Percentiles rank a stretch among this genome's conserved stretches.
These are phyloP conservation scores for Rubroshorea leprosula DNA, from an alignment of 345 rosid species.

Conservation along the genomic window DNA sequence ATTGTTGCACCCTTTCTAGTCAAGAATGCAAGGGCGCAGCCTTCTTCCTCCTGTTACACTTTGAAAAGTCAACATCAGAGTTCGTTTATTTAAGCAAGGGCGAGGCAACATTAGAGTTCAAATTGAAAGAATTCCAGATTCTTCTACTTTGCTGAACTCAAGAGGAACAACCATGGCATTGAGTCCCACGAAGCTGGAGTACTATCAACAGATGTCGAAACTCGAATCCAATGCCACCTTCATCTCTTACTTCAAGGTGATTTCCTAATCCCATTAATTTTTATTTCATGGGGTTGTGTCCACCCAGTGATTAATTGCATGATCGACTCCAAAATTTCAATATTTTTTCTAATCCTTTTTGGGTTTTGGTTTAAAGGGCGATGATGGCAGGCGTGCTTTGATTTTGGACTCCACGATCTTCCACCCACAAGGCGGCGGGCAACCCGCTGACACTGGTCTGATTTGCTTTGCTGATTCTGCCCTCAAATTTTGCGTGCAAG, in stretches of 20 bases:
- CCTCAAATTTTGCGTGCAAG: conserved; percentile 51
- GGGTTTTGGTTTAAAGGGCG: conserved; percentile 31
- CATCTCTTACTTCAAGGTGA: conserved; percentile 42
- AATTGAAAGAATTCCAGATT: neutral
- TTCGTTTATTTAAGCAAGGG: no score
- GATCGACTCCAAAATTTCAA: no score
- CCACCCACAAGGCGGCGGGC: conserved; percentile 97
- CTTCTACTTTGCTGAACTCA: neutral
- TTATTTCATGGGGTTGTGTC: neutral
- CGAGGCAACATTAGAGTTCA: no score
- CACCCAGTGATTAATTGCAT: neutral
- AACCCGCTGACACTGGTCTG: conserved; percentile 73
- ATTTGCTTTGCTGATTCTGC: conserved; percentile 28
- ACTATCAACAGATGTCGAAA: conserved; percentile 36
- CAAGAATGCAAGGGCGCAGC: no score
- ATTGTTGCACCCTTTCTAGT: no score
- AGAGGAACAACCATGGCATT: conserved; percentile 27
- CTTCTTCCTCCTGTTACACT: no score
- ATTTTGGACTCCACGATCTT: conserved; percentile 74
- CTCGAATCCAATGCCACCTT: conserved; percentile 38
- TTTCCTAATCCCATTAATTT: conserved; percentile 1
- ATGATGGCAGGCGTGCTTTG: conserved; percentile 55
- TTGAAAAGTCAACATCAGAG: no score
- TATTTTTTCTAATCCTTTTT: no score
- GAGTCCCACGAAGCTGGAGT: conserved; percentile 44